Conservation (phyloP, 768 basidiomycete genomes). For the Hypholoma fasciculare region DNA sequence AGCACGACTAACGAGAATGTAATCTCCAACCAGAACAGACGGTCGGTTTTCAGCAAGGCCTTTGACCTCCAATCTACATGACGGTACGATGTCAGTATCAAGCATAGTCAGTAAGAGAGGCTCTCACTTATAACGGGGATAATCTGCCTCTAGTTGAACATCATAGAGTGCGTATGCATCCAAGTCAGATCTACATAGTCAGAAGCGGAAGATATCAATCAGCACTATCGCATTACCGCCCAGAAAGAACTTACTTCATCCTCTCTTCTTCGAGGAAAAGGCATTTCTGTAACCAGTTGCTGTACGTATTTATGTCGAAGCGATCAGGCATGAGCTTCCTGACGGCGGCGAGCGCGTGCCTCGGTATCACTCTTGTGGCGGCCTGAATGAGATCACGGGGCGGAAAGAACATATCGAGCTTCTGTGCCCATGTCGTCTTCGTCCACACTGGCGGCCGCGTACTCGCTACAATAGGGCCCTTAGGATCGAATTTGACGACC, state of each 20-base stretch:
- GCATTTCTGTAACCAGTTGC: constrained; percentile 41
- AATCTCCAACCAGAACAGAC: constrained; percentile 55
- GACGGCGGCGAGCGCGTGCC: constrained; percentile 18
- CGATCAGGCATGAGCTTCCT: constrained; percentile 35
- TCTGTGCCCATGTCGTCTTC: constrained; percentile 32
- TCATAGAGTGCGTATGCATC: constrained; percentile 36
- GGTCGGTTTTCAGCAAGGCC: constrained; percentile 61
- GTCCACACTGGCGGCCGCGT: constrained; percentile 41
- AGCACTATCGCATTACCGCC: too few relatives aligned
- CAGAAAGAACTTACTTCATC: constrained; percentile 33
- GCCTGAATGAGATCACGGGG: constrained; percentile 34
- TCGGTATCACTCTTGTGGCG: constrained; percentile 21
- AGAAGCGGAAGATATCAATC: not conserved
- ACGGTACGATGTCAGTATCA: not conserved
- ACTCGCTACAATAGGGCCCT: constrained; percentile 31
- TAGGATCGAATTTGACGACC: constrained; percentile 23
- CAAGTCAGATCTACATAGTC: constrained; percentile 28
- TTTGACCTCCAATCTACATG: constrained; percentile 45
- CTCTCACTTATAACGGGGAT: constrained; percentile 40
- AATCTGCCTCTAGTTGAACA: constrained; percentile 33
- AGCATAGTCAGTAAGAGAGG: constrained; percentile 21
- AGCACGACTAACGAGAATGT: constrained; percentile 33
- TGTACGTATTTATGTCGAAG: constrained; percentile 41
- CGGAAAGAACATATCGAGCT: constrained; percentile 27
- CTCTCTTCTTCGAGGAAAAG: constrained; percentile 53